Percentiles rank a stretch among this genome's conserved stretches.
phyloP scores from a whole-genome alignment of 495 filamentous ascomycete genomes.

The Aspergillus biplanus region DNA sequence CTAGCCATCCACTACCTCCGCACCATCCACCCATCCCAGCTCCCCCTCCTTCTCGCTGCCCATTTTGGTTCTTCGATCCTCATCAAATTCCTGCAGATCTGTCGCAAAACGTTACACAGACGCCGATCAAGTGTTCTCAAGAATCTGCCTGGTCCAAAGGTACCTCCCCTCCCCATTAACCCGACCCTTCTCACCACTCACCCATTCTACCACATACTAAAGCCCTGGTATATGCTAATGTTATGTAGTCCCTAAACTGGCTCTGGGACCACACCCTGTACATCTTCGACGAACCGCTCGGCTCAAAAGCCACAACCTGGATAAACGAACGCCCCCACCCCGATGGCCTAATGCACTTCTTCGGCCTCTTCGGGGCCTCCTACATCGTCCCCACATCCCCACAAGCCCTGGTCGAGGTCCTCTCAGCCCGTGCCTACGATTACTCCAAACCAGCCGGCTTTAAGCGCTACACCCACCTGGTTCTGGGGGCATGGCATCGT shows the following conservation, averaged over 20 bases:
- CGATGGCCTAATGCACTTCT: neutral
- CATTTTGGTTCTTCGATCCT: too few relatives aligned
- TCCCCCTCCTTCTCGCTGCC: too few relatives aligned
- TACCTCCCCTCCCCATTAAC: neutral
- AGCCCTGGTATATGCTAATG: too few relatives aligned
- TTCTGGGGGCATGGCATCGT: slow-evolving; percentile 11
- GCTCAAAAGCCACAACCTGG: neutral
- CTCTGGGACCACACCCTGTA: neutral
- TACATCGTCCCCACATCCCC: neutral
- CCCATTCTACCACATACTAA: too few relatives aligned
- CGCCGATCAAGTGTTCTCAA: neutral
- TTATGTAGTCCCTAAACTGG: neutral
- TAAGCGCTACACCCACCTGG: neutral
- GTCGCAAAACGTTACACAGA: neutral
- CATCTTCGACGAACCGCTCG: neutral
- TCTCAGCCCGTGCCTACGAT: neutral
- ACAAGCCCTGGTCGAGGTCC: neutral
- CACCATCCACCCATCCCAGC: too few relatives aligned
- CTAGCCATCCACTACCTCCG: too few relatives aligned
- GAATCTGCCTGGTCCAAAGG: neutral
- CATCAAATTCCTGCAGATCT: too few relatives aligned
- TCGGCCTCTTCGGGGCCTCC: neutral
- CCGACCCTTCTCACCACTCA: too few relatives aligned
- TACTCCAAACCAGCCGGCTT: neutral
- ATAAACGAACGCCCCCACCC: neutral